Evolutionary conservation across 2,329 filamentous ascomycete genomes (phyloP), one percentile per base, ranked within the genome.

Genomic region (Curvularia eragrostidis): DNA sequence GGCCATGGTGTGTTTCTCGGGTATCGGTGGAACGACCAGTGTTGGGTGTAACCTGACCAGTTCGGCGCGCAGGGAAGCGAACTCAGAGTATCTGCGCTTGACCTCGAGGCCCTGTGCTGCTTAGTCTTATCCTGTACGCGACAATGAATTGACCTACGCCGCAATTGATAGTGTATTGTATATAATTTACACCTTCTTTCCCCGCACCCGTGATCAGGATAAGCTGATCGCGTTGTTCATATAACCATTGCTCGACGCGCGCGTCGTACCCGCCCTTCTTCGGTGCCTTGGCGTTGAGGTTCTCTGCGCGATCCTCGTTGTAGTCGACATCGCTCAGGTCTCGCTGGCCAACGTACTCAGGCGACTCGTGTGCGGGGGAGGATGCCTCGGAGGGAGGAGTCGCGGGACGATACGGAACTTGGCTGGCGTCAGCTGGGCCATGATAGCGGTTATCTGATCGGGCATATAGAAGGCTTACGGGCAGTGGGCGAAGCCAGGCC

Each of bases 1-100:
- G 60, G 94, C 94, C 90, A 99, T 96, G 44, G 93, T 95, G 77
- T 99, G 95, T 78, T 99, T 99, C 80, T 99, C 96, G 21, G 95
- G 95, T 70, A 99, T 99, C 3, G 95, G 95, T 7, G 95, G 96
- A 51, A 99, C 91, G 69, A 99, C 91, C 41, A 99, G 84, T 0
- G 95, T 99, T 7, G 96, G 95, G 74, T 99, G 96, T 61, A 99
- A 85, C 68, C 91, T 90, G 46, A 93, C 93, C 26, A 99, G 85
- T 2, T 94, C 94, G 69, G 93, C 89, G 70, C 95, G 87, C 56
- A 99, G 81, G 15, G 94, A 97, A 34, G 91, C 90, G 72, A 99
- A 99, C 77, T 99, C 95, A 1, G 95, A 99, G 78, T 99, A 99
- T 70, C 95, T 87, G 69, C 95, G 87, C 69, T 94, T 89, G 53